Conservation (phyloP, 2,329 filamentous ascomycete species). For the Epichloe scottii region DNA sequence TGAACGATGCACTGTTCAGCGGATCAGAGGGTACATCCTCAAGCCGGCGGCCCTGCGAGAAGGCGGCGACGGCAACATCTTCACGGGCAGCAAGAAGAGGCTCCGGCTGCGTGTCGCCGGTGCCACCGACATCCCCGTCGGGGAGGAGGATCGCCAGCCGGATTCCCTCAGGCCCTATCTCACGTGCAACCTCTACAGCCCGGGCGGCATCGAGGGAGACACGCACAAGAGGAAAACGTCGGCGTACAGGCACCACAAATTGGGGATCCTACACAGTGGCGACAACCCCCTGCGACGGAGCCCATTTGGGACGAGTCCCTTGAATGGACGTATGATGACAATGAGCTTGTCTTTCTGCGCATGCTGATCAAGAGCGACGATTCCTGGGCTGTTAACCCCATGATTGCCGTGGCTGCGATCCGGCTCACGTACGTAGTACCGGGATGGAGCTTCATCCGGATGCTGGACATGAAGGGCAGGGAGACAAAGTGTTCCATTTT, state of each 20-base stretch:
- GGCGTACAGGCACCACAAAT: slow-evolving; percentile 46
- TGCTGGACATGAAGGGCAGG: slow-evolving; percentile 51
- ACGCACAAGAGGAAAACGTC: slow-evolving; percentile 49
- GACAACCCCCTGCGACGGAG: slow-evolving; percentile 47
- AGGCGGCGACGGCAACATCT: slow-evolving; percentile 39
- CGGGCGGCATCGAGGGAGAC: slow-evolving; percentile 33
- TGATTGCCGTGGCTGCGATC: slow-evolving; percentile 49
- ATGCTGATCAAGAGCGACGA: slow-evolving; percentile 57
- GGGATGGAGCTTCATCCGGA: slow-evolving; percentile 51
- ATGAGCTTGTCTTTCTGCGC: slow-evolving; percentile 51
- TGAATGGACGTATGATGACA: slow-evolving; percentile 57
- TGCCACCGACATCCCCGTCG: slow-evolving; percentile 47
- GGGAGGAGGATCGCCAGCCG: slow-evolving; percentile 31
- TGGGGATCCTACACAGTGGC: slow-evolving; percentile 41
- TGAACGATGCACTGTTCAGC: slow-evolving; percentile 56
- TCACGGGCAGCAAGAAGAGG: slow-evolving; percentile 32
- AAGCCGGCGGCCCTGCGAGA: slow-evolving; percentile 48
- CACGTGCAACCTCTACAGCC: slow-evolving; percentile 51
- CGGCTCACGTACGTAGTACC: slow-evolving; percentile 41
- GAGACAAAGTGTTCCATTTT: slow-evolving; percentile 51
- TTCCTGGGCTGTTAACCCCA: slow-evolving; percentile 47
- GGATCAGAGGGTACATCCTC: slow-evolving; percentile 51
- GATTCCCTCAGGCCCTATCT: slow-evolving; percentile 50
- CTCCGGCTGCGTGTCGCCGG: slow-evolving; percentile 48
- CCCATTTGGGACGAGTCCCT: slow-evolving; percentile 54